A percentile compares a stretch with the other conserved stretches of the same genome.
Evolutionary conservation across 73 alveolate species (phyloP).

Genomic region (Uronychia setigera): DNA sequence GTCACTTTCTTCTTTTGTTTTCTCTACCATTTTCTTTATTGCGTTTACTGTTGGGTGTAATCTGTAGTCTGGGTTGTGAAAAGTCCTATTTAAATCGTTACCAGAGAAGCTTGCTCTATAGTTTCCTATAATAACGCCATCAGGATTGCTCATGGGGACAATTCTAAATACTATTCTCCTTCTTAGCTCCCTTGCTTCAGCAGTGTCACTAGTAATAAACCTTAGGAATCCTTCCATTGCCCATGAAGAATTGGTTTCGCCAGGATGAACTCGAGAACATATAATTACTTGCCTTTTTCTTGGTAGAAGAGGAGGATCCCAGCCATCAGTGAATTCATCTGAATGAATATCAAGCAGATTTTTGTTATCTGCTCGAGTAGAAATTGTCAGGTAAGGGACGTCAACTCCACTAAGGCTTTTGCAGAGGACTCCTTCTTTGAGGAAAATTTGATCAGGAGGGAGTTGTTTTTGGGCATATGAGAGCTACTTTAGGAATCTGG

Average conservation of each 20-base stretch:
- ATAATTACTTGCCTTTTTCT: conserved; percentile 51
- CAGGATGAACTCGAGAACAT: conserved; percentile 89
- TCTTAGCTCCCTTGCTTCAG: conserved; percentile 65
- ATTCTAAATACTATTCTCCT: conserved; percentile 75
- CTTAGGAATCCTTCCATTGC: conserved; percentile 80
- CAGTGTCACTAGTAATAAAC: conserved; percentile 31
- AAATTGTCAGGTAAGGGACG: conserved; percentile 46
- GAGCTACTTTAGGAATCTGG: conserved; percentile 40
- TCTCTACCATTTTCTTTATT: conserved; percentile 22
- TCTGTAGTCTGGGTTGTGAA: conserved; percentile 27
- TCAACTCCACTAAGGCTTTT: conserved; percentile 56
- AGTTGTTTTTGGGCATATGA: background rate
- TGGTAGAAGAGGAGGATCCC: conserved; percentile 17
- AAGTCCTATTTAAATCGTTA: conserved; percentile 73
- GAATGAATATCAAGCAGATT: conserved; percentile 32
- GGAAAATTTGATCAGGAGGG: background rate
- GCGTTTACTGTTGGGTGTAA: conserved; percentile 55
- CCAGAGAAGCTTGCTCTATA: conserved; percentile 72
- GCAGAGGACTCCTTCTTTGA: conserved; percentile 35
- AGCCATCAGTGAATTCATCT: conserved; percentile 12
- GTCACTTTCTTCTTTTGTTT: conserved; percentile 91
- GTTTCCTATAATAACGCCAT: conserved; percentile 87
- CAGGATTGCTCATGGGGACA: conserved; percentile 85
- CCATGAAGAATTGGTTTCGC: conserved; percentile 81
- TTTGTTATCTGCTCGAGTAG: conserved; percentile 18